Conservation (phyloP, 192 early-diverging fungal species). For the Entophlyctis helioformis region DNA sequence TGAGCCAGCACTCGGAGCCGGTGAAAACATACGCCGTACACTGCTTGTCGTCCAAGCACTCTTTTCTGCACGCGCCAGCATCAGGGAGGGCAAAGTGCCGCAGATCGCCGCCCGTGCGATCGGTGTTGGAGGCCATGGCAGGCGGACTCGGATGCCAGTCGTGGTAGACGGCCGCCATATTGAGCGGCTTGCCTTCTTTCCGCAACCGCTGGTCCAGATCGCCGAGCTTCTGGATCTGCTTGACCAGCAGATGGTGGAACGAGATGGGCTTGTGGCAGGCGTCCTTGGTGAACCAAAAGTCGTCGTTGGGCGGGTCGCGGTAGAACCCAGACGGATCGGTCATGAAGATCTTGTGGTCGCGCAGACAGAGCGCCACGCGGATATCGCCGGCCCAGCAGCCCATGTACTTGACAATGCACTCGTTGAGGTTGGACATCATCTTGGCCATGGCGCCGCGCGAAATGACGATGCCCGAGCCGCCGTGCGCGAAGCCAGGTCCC, state of each 20-base stretch:
- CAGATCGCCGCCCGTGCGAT: too few species aligned
- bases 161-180: too few species aligned
- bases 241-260: conserved; percentile 36
- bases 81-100: too few species aligned
- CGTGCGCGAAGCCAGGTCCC: conserved; percentile 43
- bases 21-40: too few species aligned
- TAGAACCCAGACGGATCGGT: conserved; percentile 4
- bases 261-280: conserved; percentile 33
- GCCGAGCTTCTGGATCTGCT: conserved; percentile 30
- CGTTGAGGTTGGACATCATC: conserved; percentile 19
- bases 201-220: too few species aligned
- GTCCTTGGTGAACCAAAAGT: conserved; percentile 18
- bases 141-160: too few species aligned
- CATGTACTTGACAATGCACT: conserved; percentile 30
- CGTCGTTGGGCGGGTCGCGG: conserved; percentile 14
- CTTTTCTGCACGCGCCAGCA: too few species aligned
- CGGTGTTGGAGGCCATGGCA: too few species aligned
- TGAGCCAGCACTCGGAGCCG: too few species aligned
- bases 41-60: too few species aligned
- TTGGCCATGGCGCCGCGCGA: conserved; percentile 29
- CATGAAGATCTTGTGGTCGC: conserved; percentile 31
- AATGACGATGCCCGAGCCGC: conserved; percentile 40
- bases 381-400: conserved; percentile 51
- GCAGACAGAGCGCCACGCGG: conserved; percentile 37
- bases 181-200: too few species aligned